Conservation (phyloP, 306 rosid genomes). For the Abrus precatorius region DNA sequence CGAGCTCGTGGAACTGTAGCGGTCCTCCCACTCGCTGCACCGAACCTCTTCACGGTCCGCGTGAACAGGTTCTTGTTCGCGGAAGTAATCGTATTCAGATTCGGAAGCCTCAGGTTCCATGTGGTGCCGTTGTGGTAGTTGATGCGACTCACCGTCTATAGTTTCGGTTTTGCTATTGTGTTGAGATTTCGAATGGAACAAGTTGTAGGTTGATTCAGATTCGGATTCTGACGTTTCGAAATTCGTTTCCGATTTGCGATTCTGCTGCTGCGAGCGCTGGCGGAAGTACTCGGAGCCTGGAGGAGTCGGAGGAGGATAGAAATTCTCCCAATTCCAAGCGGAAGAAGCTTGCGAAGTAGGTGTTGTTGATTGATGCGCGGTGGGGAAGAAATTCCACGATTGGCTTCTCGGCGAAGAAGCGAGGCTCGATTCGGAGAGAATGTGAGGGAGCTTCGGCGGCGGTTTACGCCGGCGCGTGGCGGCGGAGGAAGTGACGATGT, state of each 20-base stretch:
- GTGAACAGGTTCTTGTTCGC: slow-evolving; percentile 24
- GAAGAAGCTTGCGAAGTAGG: slow-evolving; percentile 86
- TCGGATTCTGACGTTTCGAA: slow-evolving; percentile 26
- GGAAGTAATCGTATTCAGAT: slow-evolving; percentile 26
- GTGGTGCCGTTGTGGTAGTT: neutral
- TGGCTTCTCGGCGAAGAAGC: slow-evolving; percentile 74
- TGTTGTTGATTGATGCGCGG: slow-evolving; percentile 75
- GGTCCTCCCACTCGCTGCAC: slow-evolving; percentile 97
- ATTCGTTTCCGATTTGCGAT: neutral
- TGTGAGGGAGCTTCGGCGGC: slow-evolving; percentile 82
- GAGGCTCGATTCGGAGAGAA: slow-evolving; percentile 82
- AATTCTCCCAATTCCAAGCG: slow-evolving; percentile 92
- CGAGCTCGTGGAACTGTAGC: slow-evolving; percentile 74
- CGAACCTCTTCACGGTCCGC: slow-evolving; percentile 91
- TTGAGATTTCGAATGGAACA: slow-evolving; percentile 30
- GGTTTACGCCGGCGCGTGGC: slow-evolving; percentile 61
- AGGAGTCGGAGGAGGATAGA: slow-evolving; percentile 93
- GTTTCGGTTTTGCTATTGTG: neutral
- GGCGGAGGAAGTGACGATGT: slow-evolving; percentile 53
- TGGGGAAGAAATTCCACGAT: slow-evolving; percentile 60
- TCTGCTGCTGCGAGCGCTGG: slow-evolving; percentile 36
- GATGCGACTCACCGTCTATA: neutral
- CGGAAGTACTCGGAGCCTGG: slow-evolving; percentile 86
- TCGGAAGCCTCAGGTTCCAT: slow-evolving; percentile 24
- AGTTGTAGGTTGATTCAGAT: slow-evolving; percentile 20